A percentile compares a stretch with the other conserved stretches of the same genome.
Evolutionary conservation across 2,329 filamentous ascomycete genomes (phyloP).

Genomic region (Sporothrix inflata): DNA sequence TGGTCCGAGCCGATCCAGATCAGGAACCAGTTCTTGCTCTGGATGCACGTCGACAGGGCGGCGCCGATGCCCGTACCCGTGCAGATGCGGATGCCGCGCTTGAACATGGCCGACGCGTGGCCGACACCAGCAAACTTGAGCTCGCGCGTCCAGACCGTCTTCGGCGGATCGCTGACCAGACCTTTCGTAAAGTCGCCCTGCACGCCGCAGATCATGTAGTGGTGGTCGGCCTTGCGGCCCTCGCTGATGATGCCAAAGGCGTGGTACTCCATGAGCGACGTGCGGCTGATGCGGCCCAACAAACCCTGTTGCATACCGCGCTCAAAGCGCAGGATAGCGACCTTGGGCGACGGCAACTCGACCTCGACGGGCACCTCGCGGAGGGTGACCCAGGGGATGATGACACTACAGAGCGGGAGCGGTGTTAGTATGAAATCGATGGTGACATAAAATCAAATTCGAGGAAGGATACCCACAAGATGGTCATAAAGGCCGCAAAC

Average conservation of each 20-base stretch:
- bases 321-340: conserved; percentile 46
- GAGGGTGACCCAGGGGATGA: conserved; percentile 47
- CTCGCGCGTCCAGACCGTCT: conserved; percentile 46
- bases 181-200: conserved; percentile 48
- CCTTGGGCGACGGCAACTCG: conserved; percentile 46
- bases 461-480: conserved; percentile 40
- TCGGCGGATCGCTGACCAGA: conserved; percentile 46
- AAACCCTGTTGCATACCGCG: conserved; percentile 49
- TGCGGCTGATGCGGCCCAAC: conserved; percentile 47
- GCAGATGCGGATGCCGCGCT: conserved; percentile 47
- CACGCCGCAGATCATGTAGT: conserved; percentile 50
- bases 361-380: conserved; percentile 46
- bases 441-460: conserved; percentile 27
- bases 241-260: conserved; percentile 49
- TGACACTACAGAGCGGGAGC: conserved; percentile 42
- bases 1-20: conserved; percentile 50
- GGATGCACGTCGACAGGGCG: conserved; percentile 48
- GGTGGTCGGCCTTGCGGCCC: conserved; percentile 42
- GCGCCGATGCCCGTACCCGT: conserved; percentile 49
- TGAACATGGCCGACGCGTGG: conserved; percentile 49
- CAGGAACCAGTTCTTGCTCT: conserved; percentile 47
- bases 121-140: conserved; percentile 49
- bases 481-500: conserved; percentile 48
- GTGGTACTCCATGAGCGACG: conserved; percentile 49
- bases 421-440: no score